A percentile compares a stretch with the other conserved stretches of the same genome.
Conservation (phyloP, 73 alveolate species). For the Tetrahymena elliotti region DNA sequence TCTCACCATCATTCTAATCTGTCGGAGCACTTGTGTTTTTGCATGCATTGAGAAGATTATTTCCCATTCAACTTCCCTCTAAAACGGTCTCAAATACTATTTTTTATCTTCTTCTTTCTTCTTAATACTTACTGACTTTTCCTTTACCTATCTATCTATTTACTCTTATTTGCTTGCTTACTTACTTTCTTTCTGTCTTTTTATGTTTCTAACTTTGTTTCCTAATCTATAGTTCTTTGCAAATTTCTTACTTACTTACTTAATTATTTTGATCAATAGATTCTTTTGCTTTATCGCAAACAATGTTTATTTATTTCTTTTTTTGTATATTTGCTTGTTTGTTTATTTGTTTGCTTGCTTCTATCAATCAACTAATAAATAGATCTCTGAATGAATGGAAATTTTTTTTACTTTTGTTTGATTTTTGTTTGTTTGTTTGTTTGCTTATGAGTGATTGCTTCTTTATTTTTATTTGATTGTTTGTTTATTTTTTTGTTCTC, state of each 20-base stretch:
- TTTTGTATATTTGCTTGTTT: no score
- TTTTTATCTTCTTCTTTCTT: background rate
- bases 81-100: background rate
- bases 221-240: background rate
- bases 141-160: background rate
- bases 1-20: background rate
- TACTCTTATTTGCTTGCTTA: background rate
- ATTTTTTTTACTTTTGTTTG: background rate
- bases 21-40: background rate
- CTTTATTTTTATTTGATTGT: background rate
- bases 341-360: background rate
- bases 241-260: background rate
- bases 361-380: no score
- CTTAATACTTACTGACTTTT: background rate
- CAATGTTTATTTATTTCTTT: no score
- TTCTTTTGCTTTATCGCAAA: background rate
- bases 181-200: background rate
- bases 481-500: background rate
- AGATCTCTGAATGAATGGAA: no score
- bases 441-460: no score
- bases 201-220: background rate
- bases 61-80: background rate
- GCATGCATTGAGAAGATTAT: background rate
- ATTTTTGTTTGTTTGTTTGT: background rate
- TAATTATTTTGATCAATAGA: background rate